Evolutionary conservation across 2,329 filamentous ascomycete species (phyloP), one percentile per base, ranked within the genome.

Genomic region (Aspergillus pseudonomiae): DNA sequence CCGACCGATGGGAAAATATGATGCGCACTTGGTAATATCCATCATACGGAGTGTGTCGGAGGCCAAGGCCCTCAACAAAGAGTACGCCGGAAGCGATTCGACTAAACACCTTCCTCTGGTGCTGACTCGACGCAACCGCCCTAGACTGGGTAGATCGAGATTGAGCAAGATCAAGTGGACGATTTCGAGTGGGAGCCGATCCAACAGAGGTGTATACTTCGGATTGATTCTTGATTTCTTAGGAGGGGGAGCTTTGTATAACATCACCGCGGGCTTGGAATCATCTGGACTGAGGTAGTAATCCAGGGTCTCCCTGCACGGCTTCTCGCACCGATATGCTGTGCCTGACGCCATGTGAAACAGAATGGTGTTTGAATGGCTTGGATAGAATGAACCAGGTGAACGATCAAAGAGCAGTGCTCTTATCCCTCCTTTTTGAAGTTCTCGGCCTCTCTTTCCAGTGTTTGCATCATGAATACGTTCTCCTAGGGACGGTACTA

Each of bases 51-150:
- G 45, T 5, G 50, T 53, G 24, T 60, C 3, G 16, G 56, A 41
- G 10, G 63, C 57, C n/a, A 60, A 57, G 10, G 32, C 28, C 19
- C 28, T 59, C 16, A 63, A 26, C 26, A 63, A 21, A 6, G n/a
- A 46, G 57, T 60, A 63, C 30, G 26, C 60, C 3, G 60, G 63
- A 16, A 63, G 43, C 11, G 63, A 60, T 46, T 65, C 56, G 2
- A 65, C 60, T 30, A 60, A 24, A 11, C 12, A 5, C 26, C 60
- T 53, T 12, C 36, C 26, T 57, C 34, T 24, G 6, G 19, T 53
- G 26, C 62, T 57, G n/a, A 63, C 56, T 11, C 41, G 57, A 59
- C 63, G 60, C 14, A 65, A 36, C n/a, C 45, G 53, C 5, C 54
- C 55, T 19, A 64, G 5, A 30, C 62, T 59, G 41, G 26, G 6